Base-by-base conservation (phyloP, 73 alveolate genomes). In the Uronychia setigera region DNA sequence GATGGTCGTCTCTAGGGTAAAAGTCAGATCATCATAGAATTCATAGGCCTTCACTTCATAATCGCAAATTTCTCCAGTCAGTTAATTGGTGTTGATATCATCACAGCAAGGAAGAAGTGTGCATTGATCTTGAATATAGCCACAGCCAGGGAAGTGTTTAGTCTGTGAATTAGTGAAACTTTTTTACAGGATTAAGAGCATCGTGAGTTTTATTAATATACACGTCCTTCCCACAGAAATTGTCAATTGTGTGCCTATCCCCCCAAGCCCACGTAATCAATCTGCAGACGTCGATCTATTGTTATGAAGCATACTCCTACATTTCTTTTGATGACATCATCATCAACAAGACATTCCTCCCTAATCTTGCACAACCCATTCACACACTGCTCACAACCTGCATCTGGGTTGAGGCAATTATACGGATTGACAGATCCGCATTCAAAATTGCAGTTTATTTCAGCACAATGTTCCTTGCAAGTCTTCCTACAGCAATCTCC, bases 61-160 rank as follows among this genome's bases (percentile, higher is more conserved):
- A 74, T 80, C 32, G 91, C 96, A 90, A 59, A 33, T 67, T 32
- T 58, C 59, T 29, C 85, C 46, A 28, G 84, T 81, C 67, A 86
- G 78, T 28, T 90, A 79, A 80, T 91, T 85, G 35, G 79, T 58
- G 27, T 46, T n/a, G 28, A 92, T 91, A 81, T 88, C 94, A 25
- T 89, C 92, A 74, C 97, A 93, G 80, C 97, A 93, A 1, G 96
- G 93, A 32, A 78, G 80, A 5, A 74, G 26, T 0, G 97, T 93
- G 80, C 97, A 93, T 59, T 91, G 80, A 27, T 87, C 92, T 19
- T 82, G 60, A 31, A 77, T 59, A 67, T 82, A 76, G 1, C 97
- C 98, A 86, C 98, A 94, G 5, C 98, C 98, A 0, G 97, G 95
- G 80, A 79, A 94, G 78, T 94, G 98, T 31, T 59, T 30, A 35